Conservation (phyloP, 176 grass and related monocot species). For the Paspalum vaginatum region DNA sequence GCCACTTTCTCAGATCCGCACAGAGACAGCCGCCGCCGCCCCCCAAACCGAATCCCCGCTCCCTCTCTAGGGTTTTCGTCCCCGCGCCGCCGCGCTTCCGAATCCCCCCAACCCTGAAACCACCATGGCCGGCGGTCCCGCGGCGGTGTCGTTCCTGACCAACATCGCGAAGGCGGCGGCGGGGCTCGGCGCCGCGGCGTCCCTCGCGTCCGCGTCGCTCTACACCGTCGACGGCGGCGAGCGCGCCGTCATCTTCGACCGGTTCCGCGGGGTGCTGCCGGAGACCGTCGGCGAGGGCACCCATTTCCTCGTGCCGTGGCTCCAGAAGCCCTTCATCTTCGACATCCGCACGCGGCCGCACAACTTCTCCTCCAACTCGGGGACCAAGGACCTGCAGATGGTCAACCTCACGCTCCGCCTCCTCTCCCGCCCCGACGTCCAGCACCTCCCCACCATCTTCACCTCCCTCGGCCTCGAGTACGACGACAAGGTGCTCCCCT, state of each 20-base stretch:
- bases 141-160: slow-evolving; percentile 72
- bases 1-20: slow-evolving; percentile 29
- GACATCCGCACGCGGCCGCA: slow-evolving; percentile 97
- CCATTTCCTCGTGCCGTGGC: slow-evolving; percentile 96
- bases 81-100: slow-evolving; percentile 37
- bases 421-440: slow-evolving; percentile 88
- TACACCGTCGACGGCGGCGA: slow-evolving; percentile 96
- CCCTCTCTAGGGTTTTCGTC: slow-evolving; percentile 47
- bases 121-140: slow-evolving; percentile 59
- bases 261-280: slow-evolving; percentile 85
- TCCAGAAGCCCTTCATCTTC: slow-evolving; percentile 97
- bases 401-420: slow-evolving; percentile 93
- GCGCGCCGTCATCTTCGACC: slow-evolving; percentile 94
- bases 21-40: neutral
- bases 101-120: neutral
- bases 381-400: slow-evolving; percentile 99
- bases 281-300: slow-evolving; percentile 87
- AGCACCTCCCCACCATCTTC: slow-evolving; percentile 93
- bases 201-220: slow-evolving; percentile 70
- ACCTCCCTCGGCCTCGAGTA: slow-evolving; percentile 98
- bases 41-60: neutral
- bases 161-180: slow-evolving; percentile 73
- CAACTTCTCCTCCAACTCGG: slow-evolving; percentile 96
- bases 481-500: slow-evolving; percentile 98
- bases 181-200: slow-evolving; percentile 63